phyloP scores from a whole-genome alignment of 345 rosid genomes.

The Populus tremula region DNA sequence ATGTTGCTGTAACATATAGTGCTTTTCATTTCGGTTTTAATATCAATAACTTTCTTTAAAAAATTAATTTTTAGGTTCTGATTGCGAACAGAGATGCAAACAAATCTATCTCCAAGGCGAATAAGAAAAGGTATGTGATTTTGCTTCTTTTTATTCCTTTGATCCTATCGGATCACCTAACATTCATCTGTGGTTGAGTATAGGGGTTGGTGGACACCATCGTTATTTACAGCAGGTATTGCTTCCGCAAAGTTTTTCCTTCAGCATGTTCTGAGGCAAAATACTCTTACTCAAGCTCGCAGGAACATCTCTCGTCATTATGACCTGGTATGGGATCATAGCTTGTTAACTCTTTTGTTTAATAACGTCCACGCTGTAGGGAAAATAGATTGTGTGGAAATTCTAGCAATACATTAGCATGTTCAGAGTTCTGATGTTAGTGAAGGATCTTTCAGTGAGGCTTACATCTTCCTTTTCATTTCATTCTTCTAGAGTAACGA shows the following conservation, averaged over 20 bases:
- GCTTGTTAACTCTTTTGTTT: no score
- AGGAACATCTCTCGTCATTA: slow-evolving; percentile 86
- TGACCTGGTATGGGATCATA: slow-evolving; percentile 58
- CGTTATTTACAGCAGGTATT: slow-evolving; percentile 66
- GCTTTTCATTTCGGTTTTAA: not conserved
- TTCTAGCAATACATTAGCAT: no score
- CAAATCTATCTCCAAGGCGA: slow-evolving; percentile 37
- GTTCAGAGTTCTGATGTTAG: no score
- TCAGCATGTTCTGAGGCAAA: slow-evolving; percentile 67
- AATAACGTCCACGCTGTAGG: no score
- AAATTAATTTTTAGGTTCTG: slow-evolving; percentile 43
- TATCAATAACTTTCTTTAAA: not conserved
- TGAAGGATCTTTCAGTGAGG: not conserved
- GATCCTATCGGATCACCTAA: no score
- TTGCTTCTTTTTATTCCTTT: no score
- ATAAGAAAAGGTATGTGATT: slow-evolving; percentile 52
- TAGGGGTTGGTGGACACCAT: slow-evolving; percentile 99
- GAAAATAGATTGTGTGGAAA: no score
- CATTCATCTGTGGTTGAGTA: no score
- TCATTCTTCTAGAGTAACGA: slow-evolving; percentile 61
- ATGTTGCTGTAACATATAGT: no score
- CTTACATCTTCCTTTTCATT: slow-evolving; percentile 3
- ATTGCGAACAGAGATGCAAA: slow-evolving; percentile 56
- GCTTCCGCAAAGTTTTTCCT: slow-evolving; percentile 79
- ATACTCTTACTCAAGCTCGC: slow-evolving; percentile 94